Percentiles rank a stretch among this genome's conserved stretches.
These are phyloP conservation scores for Trichoderma aggressivum DNA, from an alignment of 2,329 filamentous ascomycete species.

Conservation along the genomic window DNA sequence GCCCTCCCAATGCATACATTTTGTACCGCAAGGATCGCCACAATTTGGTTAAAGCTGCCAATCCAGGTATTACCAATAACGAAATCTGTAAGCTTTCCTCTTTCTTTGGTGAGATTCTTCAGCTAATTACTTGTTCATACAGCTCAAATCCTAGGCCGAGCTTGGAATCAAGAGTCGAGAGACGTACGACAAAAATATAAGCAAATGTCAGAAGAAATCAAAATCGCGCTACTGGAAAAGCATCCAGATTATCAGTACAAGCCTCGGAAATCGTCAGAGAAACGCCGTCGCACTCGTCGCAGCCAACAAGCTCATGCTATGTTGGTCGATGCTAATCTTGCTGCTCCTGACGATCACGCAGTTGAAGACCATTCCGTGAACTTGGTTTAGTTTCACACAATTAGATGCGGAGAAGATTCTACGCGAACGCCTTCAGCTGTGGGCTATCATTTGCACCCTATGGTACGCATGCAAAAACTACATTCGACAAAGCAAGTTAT, in stretches of 20 bases:
- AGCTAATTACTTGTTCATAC: slow-evolving; percentile 20
- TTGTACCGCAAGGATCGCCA: slow-evolving; percentile 41
- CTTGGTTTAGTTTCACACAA: background rate
- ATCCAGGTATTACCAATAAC: slow-evolving; percentile 40
- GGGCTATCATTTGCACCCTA: background rate
- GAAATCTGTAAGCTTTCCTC: slow-evolving; percentile 39
- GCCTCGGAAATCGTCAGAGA: slow-evolving; percentile 34
- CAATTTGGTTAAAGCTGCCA: slow-evolving; percentile 31
- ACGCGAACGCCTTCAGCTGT: background rate
- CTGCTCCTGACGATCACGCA: background rate
- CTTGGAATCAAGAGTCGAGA: slow-evolving; percentile 36
- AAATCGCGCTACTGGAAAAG: slow-evolving; percentile 28
- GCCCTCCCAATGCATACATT: slow-evolving; percentile 43
- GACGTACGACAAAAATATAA: slow-evolving; percentile 34
- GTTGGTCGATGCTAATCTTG: background rate
- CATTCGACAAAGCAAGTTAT: background rate
- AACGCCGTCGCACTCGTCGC: slow-evolving; percentile 21
- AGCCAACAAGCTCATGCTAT: background rate
- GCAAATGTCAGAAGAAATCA: slow-evolving; percentile 30
- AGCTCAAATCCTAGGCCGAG: slow-evolving; percentile 37
- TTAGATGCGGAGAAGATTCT: background rate
- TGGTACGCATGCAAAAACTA: background rate
- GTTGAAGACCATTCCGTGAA: background rate
- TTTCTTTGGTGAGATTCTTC: background rate
- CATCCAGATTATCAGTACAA: slow-evolving; percentile 40